These are phyloP conservation scores for Syncephalastrum monosporum DNA, from an alignment of 371 early-diverging fungal species.

Conservation along the genomic window DNA sequence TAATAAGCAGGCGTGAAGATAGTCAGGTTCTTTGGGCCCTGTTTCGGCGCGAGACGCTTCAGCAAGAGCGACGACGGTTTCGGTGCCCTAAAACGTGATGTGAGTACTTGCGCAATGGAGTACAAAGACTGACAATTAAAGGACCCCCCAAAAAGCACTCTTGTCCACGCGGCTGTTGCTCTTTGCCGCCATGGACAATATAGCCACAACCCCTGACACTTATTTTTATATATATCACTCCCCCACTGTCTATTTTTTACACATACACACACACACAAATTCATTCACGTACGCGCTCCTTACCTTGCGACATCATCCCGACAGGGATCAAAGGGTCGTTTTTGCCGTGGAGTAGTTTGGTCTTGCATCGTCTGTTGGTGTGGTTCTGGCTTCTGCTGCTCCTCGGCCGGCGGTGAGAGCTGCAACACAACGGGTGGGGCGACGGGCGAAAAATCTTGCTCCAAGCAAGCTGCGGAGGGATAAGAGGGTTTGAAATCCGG, in stretches of 20 bases:
- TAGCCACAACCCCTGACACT: no score
- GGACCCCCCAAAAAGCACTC: no score
- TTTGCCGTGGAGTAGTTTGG: no score
- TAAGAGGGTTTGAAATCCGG: slow-evolving; percentile 4
- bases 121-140: no score
- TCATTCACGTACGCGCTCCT: not conserved
- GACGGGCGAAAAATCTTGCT: no score
- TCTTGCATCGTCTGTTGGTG: no score
- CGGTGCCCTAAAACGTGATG: slow-evolving; percentile 9
- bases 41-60: slow-evolving; percentile 41
- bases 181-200: no score
- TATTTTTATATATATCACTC: no score
- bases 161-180: no score
- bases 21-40: slow-evolving; percentile 53
- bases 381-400: slow-evolving; percentile 2
- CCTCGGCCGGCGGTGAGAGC: slow-evolving; percentile 7
- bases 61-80: slow-evolving; percentile 43
- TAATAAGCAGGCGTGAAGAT: slow-evolving; percentile 57
- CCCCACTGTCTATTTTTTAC: no score
- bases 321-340: slow-evolving; percentile 15
- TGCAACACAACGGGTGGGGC: not conserved
- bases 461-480: not conserved
- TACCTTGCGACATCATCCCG: slow-evolving; percentile 20
- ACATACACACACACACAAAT: no score
- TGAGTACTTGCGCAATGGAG: no score